Conservation (phyloP, 2,329 filamentous ascomycete species). For the Paraphoma sp. region DNA sequence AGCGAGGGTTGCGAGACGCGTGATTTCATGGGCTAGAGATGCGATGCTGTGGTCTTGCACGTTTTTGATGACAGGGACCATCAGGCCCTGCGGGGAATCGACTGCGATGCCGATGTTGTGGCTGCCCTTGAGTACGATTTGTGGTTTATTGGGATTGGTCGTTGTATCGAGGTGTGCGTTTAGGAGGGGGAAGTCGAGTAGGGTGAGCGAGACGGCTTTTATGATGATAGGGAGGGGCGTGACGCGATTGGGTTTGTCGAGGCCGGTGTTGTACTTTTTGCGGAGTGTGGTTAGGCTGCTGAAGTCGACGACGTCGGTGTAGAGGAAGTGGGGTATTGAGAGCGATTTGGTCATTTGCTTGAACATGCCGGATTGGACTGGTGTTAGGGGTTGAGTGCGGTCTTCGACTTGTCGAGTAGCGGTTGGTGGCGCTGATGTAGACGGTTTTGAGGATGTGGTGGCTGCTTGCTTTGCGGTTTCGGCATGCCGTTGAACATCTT, state of each 20-base stretch:
- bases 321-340: constrained; percentile 92
- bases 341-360: constrained; percentile 95
- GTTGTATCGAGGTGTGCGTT: constrained; percentile 81
- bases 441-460: constrained; percentile 35
- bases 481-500: constrained; percentile 71
- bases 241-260: constrained; percentile 60
- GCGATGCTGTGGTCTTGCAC: constrained; percentile 79
- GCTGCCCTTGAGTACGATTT: constrained; percentile 76
- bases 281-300: constrained; percentile 76
- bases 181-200: constrained; percentile 82
- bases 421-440: constrained; percentile 28
- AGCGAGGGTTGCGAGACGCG: constrained; percentile 75
- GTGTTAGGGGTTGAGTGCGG: constrained; percentile 72
- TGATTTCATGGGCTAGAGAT: constrained; percentile 78
- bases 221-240: constrained; percentile 94
- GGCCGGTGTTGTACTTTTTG: constrained; percentile 69
- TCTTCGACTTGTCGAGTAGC: constrained; percentile 59
- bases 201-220: constrained; percentile 88
- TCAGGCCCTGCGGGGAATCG: constrained; percentile 85
- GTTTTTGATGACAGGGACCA: constrained; percentile 91
- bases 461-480: constrained; percentile 28
- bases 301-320: constrained; percentile 88
- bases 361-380: constrained; percentile 92
- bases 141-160: constrained; percentile 68
- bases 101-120: constrained; percentile 98